Evolutionary conservation across 768 basidiomycete genomes (phyloP).

Genomic region (Podaxis rugospora): DNA sequence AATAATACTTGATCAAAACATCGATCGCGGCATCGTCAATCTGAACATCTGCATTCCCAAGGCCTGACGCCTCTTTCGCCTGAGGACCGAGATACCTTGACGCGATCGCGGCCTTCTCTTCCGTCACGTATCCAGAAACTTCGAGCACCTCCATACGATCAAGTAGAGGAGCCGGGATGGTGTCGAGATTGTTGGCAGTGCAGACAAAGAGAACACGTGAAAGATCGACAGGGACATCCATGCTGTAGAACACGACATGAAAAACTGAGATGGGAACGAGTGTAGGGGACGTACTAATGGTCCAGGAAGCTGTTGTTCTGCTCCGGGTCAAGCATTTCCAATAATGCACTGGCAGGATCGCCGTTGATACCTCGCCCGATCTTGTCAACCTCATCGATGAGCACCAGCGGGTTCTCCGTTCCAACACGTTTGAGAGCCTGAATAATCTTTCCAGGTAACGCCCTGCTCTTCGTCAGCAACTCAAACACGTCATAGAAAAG

Average conservation of each 20-base stretch:
- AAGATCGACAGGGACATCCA: slow-evolving; percentile 96
- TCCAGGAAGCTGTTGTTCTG: slow-evolving; percentile 94
- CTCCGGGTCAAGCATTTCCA: slow-evolving; percentile 94
- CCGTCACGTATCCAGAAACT: slow-evolving; percentile 91
- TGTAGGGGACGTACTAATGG: slow-evolving; percentile 69
- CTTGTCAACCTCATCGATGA: slow-evolving; percentile 97
- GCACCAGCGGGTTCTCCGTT: slow-evolving; percentile 89
- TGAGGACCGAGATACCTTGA: slow-evolving; percentile 87
- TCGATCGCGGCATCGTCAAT: slow-evolving; percentile 79
- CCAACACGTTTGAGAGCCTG: slow-evolving; percentile 91
- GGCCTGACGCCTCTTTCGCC: slow-evolving; percentile 85
- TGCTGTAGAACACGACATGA: slow-evolving; percentile 41
- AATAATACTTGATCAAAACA: slow-evolving; percentile 92
- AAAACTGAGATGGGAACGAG: not conserved
- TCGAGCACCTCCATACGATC: slow-evolving; percentile 97
- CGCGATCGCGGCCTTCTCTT: slow-evolving; percentile 88
- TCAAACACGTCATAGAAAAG: not conserved
- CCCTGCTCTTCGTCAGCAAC: slow-evolving; percentile 35
- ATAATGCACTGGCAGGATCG: slow-evolving; percentile 84
- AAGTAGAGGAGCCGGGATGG: slow-evolving; percentile 88
- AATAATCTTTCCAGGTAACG: slow-evolving; percentile 91
- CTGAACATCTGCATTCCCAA: slow-evolving; percentile 79
- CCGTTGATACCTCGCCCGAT: slow-evolving; percentile 89
- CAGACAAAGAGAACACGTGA: slow-evolving; percentile 97
- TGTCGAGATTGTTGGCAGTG: slow-evolving; percentile 92